Conservation (phyloP, 305 asterid genomes). For the Fraxinus sp. region DNA sequence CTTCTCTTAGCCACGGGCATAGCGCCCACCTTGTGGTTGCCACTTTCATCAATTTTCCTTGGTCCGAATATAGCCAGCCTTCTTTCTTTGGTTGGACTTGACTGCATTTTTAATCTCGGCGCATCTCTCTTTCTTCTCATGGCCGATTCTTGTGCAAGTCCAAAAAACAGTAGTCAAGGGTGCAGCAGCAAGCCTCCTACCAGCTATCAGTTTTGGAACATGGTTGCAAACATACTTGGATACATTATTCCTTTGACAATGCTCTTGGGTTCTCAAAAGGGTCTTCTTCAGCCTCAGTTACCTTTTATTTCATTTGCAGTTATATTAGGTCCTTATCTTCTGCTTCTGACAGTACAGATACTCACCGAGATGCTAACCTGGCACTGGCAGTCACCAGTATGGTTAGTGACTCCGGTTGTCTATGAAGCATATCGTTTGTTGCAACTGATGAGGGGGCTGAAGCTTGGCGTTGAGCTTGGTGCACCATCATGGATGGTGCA, state of each 20-base stretch:
- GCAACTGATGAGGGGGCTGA: slow-evolving; percentile 92
- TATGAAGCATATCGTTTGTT: slow-evolving; percentile 79
- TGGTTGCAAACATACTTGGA: slow-evolving; percentile 58
- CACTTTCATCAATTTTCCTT: slow-evolving; percentile 71
- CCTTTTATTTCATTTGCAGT: slow-evolving; percentile 62
- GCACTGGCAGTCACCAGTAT: slow-evolving; percentile 97
- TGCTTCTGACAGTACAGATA: slow-evolving; percentile 71
- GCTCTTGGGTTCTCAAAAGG: slow-evolving; percentile 52
- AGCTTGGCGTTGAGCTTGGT: slow-evolving; percentile 75
- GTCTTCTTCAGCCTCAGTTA: slow-evolving; percentile 58
- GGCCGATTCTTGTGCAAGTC: slow-evolving; percentile 75
- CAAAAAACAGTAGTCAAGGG: slow-evolving; percentile 25
- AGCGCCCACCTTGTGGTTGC: slow-evolving; percentile 91
- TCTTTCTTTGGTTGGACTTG: slow-evolving; percentile 85
- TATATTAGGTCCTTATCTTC: slow-evolving; percentile 81
- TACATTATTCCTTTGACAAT: slow-evolving; percentile 50
- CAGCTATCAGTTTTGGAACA: slow-evolving; percentile 75
- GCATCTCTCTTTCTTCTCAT: slow-evolving; percentile 87
- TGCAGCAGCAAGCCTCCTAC: slow-evolving; percentile 62
- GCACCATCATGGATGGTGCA: slow-evolving; percentile 78
- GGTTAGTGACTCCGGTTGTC: slow-evolving; percentile 84
- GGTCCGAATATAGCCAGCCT: slow-evolving; percentile 94
- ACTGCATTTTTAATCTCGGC: slow-evolving; percentile 93
- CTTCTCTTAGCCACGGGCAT: slow-evolving; percentile 79
- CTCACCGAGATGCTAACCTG: slow-evolving; percentile 86